phyloP scores from a whole-genome alignment of 1,284 basidiomycete species.

The Cerrena zonata region DNA sequence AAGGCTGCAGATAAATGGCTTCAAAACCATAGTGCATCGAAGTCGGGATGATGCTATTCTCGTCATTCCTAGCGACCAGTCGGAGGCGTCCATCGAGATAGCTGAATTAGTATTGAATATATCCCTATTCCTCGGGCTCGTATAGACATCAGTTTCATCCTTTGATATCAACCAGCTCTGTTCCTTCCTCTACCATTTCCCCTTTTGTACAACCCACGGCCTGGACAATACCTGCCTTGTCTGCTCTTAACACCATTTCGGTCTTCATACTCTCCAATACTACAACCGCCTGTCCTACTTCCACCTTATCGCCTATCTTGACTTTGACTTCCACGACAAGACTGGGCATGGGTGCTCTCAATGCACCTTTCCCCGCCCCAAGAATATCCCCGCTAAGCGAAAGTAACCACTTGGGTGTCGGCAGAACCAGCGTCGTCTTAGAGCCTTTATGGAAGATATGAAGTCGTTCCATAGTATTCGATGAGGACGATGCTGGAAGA shows the following conservation, averaged over 20 bases:
- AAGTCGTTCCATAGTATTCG: constrained; percentile 58
- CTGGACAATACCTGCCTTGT: constrained; percentile 61
- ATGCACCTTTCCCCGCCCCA: constrained; percentile 41
- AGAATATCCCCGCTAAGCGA: constrained; percentile 54
- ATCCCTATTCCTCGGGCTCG: too few relatives aligned
- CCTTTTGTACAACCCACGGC: constrained; percentile 73
- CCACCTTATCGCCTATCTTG: constrained; percentile 68
- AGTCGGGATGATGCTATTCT: too few relatives aligned
- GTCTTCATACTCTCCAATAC: constrained; percentile 96
- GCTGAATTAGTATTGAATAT: too few relatives aligned
- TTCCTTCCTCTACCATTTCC: constrained; percentile 85
- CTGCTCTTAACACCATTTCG: constrained; percentile 78
- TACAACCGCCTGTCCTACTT: constrained; percentile 74
- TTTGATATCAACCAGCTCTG: constrained; percentile 70
- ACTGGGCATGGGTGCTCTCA: constrained; percentile 84
- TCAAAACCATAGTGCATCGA: too few relatives aligned
- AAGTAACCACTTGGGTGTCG: constrained; percentile 61
- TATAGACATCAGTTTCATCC: too few relatives aligned
- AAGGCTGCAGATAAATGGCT: too few relatives aligned
- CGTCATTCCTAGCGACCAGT: too few relatives aligned
- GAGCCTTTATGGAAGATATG: constrained; percentile 61
- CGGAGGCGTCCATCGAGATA: too few relatives aligned
- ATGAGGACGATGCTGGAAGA: constrained; percentile 44
- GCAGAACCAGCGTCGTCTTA: constrained; percentile 56
- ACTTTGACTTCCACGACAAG: constrained; percentile 83